phyloP scores from a whole-genome alignment of 2,329 filamentous ascomycete species.

The Penicillium sp. region DNA sequence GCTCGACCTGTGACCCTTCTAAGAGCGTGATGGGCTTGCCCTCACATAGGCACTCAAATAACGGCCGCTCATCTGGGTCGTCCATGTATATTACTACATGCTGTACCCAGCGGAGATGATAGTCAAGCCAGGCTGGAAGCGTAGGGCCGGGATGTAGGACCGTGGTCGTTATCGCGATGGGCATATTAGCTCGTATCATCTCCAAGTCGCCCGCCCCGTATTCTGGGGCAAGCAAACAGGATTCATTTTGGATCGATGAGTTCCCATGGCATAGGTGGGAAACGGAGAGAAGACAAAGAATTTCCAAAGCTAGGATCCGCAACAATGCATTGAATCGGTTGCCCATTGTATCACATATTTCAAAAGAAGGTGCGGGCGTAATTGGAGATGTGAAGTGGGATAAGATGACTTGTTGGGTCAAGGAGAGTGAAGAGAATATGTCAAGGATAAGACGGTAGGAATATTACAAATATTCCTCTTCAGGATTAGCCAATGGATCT shows the following conservation, averaged over 20 bases:
- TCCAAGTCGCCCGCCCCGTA: not conserved
- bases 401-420: not conserved
- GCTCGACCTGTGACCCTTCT: not conserved
- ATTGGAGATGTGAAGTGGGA: not conserved
- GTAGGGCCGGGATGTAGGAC: not conserved
- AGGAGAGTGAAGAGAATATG: no score
- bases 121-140: not conserved
- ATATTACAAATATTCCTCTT: no score
- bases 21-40: not conserved
- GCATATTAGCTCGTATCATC: not conserved
- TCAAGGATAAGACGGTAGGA: no score
- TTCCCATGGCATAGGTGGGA: not conserved
- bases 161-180: not conserved
- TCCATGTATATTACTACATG: not conserved
- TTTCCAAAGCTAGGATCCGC: not conserved
- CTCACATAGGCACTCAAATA: not conserved
- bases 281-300: not conserved
- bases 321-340: not conserved
- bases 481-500: no score
- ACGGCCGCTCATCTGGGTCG: not conserved
- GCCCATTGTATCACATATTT: not conserved
- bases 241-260: not conserved
- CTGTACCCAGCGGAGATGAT: not conserved
- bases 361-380: not conserved
- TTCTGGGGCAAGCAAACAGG: not conserved